phyloP scores from a whole-genome alignment of 2,329 filamentous ascomycete species.

The Penicillium sclerotigenum region DNA sequence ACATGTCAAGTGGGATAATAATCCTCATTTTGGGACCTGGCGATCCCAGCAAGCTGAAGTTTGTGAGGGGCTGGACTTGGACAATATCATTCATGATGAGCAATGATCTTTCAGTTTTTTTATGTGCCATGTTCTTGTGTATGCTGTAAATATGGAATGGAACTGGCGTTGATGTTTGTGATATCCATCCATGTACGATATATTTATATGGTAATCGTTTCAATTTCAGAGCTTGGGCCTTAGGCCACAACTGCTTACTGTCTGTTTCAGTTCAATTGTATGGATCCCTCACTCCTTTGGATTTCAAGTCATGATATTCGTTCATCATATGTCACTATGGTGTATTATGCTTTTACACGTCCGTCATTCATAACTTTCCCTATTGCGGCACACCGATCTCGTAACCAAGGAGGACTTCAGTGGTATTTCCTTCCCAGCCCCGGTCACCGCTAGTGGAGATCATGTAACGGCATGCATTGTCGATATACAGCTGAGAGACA shows the following conservation, averaged over 20 bases:
- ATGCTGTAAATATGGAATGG: not conserved
- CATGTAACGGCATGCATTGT: conserved; percentile 86
- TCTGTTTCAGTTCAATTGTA: not conserved
- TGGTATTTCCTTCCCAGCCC: conserved; percentile 88
- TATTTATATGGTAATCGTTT: not conserved
- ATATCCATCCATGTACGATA: not conserved
- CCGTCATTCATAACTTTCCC: not conserved
- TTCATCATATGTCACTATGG: not conserved
- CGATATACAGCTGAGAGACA: conserved; percentile 80
- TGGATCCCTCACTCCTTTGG: not conserved
- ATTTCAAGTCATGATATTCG: conserved; percentile 4
- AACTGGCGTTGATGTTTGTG: conserved; percentile 11
- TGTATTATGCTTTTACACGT: not conserved
- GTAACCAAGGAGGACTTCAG: conserved; percentile 90
- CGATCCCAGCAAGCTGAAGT: conserved; percentile 35
- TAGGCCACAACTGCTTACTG: too few relatives aligned
- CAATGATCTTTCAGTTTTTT: conserved; percentile 13
- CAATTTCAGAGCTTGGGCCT: not conserved
- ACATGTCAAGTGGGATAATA: conserved; percentile 31
- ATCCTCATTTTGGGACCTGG: conserved; percentile 39
- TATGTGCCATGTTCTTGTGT: conserved; percentile 2
- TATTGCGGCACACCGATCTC: conserved; percentile 64
- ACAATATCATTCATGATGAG: conserved; percentile 18
- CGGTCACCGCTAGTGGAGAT: conserved; percentile 86
- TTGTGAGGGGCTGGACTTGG: conserved; percentile 40